Base-by-base conservation (phyloP, 225 moss, liverwort and hornwort species). In the Polytrichum formosum region DNA sequence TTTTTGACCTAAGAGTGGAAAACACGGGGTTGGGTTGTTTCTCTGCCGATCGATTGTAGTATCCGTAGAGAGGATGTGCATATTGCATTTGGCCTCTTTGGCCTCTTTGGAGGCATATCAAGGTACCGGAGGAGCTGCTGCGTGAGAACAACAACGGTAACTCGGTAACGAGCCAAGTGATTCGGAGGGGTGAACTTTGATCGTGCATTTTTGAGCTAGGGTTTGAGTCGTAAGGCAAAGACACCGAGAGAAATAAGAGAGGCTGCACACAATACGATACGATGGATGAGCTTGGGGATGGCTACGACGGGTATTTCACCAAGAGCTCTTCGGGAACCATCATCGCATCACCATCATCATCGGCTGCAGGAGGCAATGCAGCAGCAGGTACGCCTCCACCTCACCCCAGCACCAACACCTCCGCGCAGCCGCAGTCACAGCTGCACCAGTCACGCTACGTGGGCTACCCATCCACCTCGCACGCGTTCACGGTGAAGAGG, bases 401-500 rank as follows among this genome's bases (percentile, higher is more conserved):
- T n/a, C 68, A 68, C 28, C 68, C 55, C 7, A 26, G 55, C 16
- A 46, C 16, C 3, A 46, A 46, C 46, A 46, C 13, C 46, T 46
- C 46, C 46, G 2, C 9, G 35, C 87, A 68, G 67, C 2, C 35
- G 35, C 87, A 68, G 67, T 68, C 68, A 1, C 68, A 53, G 53
- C 55, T 68, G 53, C 68, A 54, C 25, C 68, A 68, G 68, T 68
- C 68, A 17, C 68, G 68, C 26, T 68, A 68, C 26, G 68, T 68
- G 3, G 68, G 68, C 16, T 68, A 68, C 20, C 68, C 68, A 6
- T 68, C 68, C 17, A 26, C 68, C 18, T 54, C 68, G 54, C 68
- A 68, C 28, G 68, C 68, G 6, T 68, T 68, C 26, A 68, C 68
- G 16, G 55, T 68, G 18, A 68, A 68, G 18, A 68, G 68, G 55